These are phyloP conservation scores for Tubosaeta sp. DNA, from an alignment of 768 basidiomycete species.

Conservation along the genomic window DNA sequence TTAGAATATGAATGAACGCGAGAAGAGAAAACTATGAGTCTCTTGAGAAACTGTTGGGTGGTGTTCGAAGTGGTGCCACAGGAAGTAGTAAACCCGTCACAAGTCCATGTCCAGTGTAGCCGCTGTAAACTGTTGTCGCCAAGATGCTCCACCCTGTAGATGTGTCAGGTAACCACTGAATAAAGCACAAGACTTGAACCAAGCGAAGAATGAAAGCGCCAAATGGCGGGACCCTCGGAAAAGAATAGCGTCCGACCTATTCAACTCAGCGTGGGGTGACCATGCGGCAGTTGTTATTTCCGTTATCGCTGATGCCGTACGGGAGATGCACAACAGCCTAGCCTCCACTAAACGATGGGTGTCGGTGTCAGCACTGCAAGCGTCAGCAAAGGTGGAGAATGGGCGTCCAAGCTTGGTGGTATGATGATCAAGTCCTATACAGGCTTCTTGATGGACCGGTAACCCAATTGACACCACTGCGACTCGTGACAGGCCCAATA, in stretches of 20 bases:
- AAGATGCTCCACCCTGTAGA: neutral
- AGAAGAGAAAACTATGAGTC: neutral
- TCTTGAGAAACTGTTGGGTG: neutral
- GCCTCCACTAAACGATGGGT: no score
- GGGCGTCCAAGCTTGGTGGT: neutral
- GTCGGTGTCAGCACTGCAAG: no score
- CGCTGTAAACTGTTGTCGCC: neutral
- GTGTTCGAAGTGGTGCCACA: neutral
- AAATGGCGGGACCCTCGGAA: neutral
- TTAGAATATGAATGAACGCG: neutral
- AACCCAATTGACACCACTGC: no score
- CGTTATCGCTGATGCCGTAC: constrained; percentile 17
- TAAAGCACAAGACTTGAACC: no score
- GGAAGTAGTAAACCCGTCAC: neutral
- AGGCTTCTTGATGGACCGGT: neutral
- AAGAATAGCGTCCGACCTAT: neutral
- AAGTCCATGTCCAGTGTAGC: neutral
- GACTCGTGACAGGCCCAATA: neutral
- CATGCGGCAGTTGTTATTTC: constrained; percentile 22
- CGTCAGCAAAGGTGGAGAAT: neutral
- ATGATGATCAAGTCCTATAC: neutral
- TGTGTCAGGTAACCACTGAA: neutral
- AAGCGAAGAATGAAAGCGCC: neutral
- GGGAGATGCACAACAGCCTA: neutral
- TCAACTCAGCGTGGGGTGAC: neutral